Percentiles rank a stretch among this genome's conserved stretches.
Evolutionary conservation across 2,329 filamentous ascomycete genomes (phyloP).

Genomic region (Dactylellina leptospora): DNA sequence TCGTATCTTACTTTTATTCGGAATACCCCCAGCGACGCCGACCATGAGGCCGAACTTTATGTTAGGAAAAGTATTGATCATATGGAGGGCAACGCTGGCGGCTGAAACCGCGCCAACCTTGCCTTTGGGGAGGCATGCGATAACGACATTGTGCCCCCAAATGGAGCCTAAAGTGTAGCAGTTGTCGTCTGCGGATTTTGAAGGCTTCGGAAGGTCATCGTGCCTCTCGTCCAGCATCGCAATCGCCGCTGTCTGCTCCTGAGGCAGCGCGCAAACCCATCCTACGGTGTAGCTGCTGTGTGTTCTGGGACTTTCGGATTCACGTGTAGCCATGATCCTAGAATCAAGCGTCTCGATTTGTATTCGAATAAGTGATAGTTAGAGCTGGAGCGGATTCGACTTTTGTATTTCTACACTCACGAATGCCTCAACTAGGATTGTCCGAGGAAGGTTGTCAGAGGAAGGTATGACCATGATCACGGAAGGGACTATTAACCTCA

Average conservation of each 20-base stretch:
- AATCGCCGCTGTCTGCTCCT: conserved; percentile 11
- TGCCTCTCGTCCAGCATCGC: conserved; percentile 22
- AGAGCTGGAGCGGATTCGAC: too few relatives aligned
- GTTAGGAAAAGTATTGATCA: conserved; percentile 16
- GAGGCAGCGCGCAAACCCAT: conserved; percentile 19
- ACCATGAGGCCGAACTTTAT: conserved; percentile 18
- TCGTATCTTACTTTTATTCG: conserved; percentile 9
- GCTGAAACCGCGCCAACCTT: neutral
- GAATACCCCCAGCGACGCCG: conserved; percentile 24
- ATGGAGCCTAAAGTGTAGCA: conserved; percentile 17
- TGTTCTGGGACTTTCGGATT: neutral
- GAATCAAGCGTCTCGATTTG: too few relatives aligned
- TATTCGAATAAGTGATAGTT: too few relatives aligned
- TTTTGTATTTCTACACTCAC: too few relatives aligned
- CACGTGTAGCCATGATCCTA: neutral
- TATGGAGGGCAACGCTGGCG: conserved; percentile 2
- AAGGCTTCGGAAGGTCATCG: conserved; percentile 1
- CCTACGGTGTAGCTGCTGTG: conserved; percentile 22
- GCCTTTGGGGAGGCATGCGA: conserved; percentile 12
- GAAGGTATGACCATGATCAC: too few relatives aligned
- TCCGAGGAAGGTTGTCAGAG: too few relatives aligned
- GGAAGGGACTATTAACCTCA: too few relatives aligned
- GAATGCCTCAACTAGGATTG: too few relatives aligned
- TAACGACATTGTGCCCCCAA: conserved; percentile 12
- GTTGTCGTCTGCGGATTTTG: conserved; percentile 8